Conservation (phyloP, 192 early-diverging fungal species). For the Bifiguratus adelaidae region DNA sequence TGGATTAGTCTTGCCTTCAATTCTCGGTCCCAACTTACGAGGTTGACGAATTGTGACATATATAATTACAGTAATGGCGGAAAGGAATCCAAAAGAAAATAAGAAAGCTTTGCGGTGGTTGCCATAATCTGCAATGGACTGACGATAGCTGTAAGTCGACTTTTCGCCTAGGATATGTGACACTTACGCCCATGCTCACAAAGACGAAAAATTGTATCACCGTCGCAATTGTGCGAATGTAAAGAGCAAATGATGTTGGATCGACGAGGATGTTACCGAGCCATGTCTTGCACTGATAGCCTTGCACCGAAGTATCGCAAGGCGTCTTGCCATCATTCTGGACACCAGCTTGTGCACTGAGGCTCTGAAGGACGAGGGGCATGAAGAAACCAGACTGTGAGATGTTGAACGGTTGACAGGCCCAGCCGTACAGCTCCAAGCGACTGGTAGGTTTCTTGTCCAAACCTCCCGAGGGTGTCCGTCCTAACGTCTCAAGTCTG, state of each 20-base stretch:
- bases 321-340: background rate
- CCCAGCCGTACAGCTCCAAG: background rate
- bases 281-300: background rate
- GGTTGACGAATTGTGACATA: no score
- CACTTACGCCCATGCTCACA: background rate
- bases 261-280: background rate
- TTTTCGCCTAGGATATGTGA: no score
- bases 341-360: background rate
- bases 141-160: no score
- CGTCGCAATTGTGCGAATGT: background rate
- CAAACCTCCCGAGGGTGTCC: no score
- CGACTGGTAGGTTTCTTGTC: no score
- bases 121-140: no score
- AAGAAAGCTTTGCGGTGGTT: no score
- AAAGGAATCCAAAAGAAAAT: no score
- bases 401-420: background rate
- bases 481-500: background rate
- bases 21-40: no score
- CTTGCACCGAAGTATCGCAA: background rate
- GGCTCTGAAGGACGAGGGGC: background rate
- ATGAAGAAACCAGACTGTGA: background rate
- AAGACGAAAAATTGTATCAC: background rate
- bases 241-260: background rate
- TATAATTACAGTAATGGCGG: no score
- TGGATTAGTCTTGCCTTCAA: no score